These are phyloP conservation scores for Termitomyces sp. DNA, from an alignment of 768 basidiomycete genomes.

Conservation along the genomic window DNA sequence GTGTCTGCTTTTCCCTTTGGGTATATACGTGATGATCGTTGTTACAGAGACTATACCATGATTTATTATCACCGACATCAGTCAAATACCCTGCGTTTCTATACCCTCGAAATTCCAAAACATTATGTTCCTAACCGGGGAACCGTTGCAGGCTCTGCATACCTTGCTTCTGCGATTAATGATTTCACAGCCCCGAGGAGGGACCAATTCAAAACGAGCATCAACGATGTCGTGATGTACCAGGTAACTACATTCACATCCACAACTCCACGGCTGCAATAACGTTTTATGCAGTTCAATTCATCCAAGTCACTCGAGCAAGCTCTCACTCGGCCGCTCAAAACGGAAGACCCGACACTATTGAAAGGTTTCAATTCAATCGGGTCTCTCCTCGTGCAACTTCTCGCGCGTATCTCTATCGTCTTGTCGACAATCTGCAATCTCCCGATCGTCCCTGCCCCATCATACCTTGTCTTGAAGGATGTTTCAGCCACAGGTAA, in stretches of 20 bases:
- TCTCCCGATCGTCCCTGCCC: constrained; percentile 15
- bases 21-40: background rate
- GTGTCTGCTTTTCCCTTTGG: background rate
- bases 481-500: constrained; percentile 38
- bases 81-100: constrained; percentile 56
- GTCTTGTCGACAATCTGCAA: constrained; percentile 11
- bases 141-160: constrained; percentile 14
- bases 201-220: constrained; percentile 16
- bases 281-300: constrained; percentile 32
- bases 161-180: constrained; percentile 25
- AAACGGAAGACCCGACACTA: background rate
- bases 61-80: constrained; percentile 51
- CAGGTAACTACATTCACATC: constrained; percentile 25
- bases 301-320: constrained; percentile 23
- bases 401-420: constrained; percentile 1
- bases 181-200: constrained; percentile 29
- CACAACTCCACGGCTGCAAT: background rate
- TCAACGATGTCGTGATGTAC: constrained; percentile 31
- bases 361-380: background rate
- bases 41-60: constrained; percentile 20
- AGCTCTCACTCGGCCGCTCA: background rate
- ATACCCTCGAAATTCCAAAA: constrained; percentile 38
- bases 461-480: constrained; percentile 23
- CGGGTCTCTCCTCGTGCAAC: background rate
- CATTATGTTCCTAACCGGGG: constrained; percentile 17